Evolutionary conservation across 768 basidiomycete genomes (phyloP).

Genomic region (Hebeloma cylindrosporum): DNA sequence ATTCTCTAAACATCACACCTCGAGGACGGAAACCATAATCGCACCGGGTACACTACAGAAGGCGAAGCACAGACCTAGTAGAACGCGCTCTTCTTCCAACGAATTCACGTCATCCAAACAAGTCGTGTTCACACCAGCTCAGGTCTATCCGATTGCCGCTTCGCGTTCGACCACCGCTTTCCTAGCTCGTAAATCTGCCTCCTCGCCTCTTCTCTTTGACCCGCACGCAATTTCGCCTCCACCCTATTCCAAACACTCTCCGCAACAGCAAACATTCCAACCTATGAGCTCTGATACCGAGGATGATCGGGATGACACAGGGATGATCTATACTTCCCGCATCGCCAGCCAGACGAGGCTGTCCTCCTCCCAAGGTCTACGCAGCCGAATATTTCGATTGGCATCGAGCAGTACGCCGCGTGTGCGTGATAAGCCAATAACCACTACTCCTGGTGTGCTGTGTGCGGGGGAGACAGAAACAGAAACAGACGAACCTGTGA

Average conservation of each 20-base stretch:
- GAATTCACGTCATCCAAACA: constrained; percentile 13
- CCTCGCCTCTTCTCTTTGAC: constrained; percentile 21
- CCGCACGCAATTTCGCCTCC: constrained; percentile 8
- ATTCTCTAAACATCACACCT: no score
- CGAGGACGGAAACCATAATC: no score
- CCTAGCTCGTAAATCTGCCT: constrained; percentile 16
- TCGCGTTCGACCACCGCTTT: constrained; percentile 14
- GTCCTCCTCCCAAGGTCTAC: constrained; percentile 22
- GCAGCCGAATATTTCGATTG: constrained; percentile 32
- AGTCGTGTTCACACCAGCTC: constrained; percentile 20
- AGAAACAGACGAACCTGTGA: constrained; percentile 73
- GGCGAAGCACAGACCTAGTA: constrained; percentile 7
- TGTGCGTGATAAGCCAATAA: constrained; percentile 49
- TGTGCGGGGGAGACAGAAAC: constrained; percentile 81
- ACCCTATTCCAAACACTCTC: constrained; percentile 11
- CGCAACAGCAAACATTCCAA: constrained; percentile 3
- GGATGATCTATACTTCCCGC: constrained; percentile 31
- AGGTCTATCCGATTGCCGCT: constrained; percentile 21
- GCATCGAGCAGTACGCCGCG: constrained; percentile 24
- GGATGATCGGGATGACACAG: constrained; percentile 35
- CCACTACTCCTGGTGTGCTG: constrained; percentile 56
- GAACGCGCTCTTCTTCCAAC: constrained; percentile 17
- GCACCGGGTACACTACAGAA: no score
- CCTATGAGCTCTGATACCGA: constrained; percentile 31
- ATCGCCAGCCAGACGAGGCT: constrained; percentile 12